Conservation (phyloP, 2,329 filamentous ascomycete genomes). For the Fusarium luffae region DNA sequence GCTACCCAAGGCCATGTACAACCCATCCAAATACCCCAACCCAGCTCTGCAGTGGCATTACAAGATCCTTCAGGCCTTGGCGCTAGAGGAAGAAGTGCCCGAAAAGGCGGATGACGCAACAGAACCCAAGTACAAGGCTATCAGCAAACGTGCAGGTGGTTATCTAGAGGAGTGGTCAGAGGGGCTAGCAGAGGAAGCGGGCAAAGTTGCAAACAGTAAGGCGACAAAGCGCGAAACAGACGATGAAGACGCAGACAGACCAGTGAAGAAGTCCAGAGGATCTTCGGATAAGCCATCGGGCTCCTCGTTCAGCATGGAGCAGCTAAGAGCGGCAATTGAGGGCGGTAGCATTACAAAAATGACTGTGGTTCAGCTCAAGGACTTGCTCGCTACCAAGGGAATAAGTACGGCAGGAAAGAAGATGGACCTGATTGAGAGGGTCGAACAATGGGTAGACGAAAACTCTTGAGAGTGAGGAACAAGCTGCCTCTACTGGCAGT, state of each 20-base stretch:
- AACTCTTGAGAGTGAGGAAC: conserved; percentile 47
- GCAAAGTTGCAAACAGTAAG: conserved; percentile 51
- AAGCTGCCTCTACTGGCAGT: neutral
- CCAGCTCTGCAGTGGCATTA: conserved; percentile 97
- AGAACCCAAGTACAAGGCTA: conserved; percentile 84
- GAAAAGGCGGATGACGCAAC: conserved; percentile 81
- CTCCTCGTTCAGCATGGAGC: conserved; percentile 55
- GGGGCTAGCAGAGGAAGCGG: conserved; percentile 69
- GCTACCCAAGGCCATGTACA: conserved; percentile 85
- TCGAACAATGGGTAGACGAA: conserved; percentile 67
- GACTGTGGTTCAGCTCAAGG: conserved; percentile 65
- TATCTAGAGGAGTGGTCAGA: conserved; percentile 83
- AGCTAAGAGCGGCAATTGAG: conserved; percentile 59
- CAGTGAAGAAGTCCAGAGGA: conserved; percentile 59
- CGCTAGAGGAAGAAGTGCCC: conserved; percentile 90
- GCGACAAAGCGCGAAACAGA: conserved; percentile 65
- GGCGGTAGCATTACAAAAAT: conserved; percentile 63
- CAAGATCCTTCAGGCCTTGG: conserved; percentile 88
- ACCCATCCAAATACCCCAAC: conserved; percentile 90
- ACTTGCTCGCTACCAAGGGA: conserved; percentile 59
- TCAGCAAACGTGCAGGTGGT: conserved; percentile 85
- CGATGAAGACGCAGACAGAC: conserved; percentile 56
- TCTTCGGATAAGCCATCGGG: conserved; percentile 50
- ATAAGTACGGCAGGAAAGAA: conserved; percentile 64
- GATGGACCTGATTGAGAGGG: conserved; percentile 63